These are phyloP conservation scores for Salicornia ramosissima DNA, from an alignment of 148 eudicot species.

Conservation along the genomic window DNA sequence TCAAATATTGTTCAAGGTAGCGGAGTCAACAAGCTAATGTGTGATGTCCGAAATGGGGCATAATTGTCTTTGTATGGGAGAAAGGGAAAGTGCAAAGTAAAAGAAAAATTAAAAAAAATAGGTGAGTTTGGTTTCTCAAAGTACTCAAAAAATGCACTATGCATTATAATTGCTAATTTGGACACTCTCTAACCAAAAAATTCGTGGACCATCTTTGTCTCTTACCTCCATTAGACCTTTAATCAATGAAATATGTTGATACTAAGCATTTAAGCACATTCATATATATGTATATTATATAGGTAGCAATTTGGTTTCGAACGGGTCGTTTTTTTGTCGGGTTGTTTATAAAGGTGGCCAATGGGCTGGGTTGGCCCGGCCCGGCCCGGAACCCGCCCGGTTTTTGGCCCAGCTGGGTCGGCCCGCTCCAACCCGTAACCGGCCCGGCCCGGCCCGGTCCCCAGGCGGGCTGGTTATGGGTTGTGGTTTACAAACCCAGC, in stretches of 20 bases:
- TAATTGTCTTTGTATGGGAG: conserved; percentile 32
- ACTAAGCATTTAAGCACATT: not conserved
- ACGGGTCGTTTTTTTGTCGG: too few species aligned
- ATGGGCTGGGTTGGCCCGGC: too few species aligned
- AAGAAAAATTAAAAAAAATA: not conserved
- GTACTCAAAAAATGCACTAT: conserved; percentile 11
- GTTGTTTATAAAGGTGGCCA: too few species aligned
- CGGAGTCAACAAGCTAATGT: conserved; percentile 34
- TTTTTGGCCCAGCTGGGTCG: too few species aligned
- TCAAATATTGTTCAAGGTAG: conserved; percentile 12
- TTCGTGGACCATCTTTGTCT: conserved; percentile 13
- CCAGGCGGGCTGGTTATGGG: too few species aligned
- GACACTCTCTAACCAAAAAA: conserved; percentile 15
- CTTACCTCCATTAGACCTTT: not conserved
- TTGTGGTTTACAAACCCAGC: too few species aligned
- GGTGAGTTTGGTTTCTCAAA: not conserved
- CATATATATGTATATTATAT: too few species aligned
- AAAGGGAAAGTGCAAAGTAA: conserved; percentile 6
- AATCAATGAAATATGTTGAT: not conserved
- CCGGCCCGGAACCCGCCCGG: too few species aligned
- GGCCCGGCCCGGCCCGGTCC: too few species aligned
- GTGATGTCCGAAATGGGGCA: conserved; percentile 17
- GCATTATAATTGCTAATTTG: conserved; percentile 14
- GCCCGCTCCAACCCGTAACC: too few species aligned
- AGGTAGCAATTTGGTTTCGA: too few species aligned